phyloP scores from a whole-genome alignment of 495 filamentous ascomycete species.

The Lophiostoma macrostomum region DNA sequence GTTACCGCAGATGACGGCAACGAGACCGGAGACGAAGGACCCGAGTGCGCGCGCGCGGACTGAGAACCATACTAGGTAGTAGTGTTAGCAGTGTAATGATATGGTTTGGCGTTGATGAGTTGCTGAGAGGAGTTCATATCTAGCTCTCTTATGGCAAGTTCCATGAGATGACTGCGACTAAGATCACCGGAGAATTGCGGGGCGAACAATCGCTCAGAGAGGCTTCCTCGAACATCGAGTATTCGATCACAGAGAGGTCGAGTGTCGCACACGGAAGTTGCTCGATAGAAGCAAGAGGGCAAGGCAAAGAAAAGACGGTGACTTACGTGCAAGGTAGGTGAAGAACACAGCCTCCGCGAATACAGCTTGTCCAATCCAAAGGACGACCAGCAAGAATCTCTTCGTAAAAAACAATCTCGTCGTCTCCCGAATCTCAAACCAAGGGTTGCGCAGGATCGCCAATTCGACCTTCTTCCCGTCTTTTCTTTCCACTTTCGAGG shows the following conservation, averaged over 20 bases:
- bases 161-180: too few relatives aligned
- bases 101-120: too few relatives aligned
- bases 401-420: conserved; percentile 50
- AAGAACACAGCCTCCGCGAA: conserved; percentile 63
- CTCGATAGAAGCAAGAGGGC: too few relatives aligned
- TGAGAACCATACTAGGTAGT: conserved; percentile 57
- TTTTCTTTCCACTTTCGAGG: conserved; percentile 53
- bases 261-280: too few relatives aligned
- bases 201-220: too few relatives aligned
- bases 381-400: conserved; percentile 56
- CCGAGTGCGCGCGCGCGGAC: conserved; percentile 61
- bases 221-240: too few relatives aligned
- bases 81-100: too few relatives aligned
- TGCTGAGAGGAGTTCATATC: conserved; percentile 5
- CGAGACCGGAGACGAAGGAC: conserved; percentile 59
- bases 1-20: conserved; percentile 57
- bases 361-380: conserved; percentile 59
- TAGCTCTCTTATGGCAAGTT: neutral
- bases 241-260: too few relatives aligned
- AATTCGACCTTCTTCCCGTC: conserved; percentile 55
- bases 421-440: conserved; percentile 53
- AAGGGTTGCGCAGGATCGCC: conserved; percentile 46
- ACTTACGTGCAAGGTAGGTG: conserved; percentile 50
- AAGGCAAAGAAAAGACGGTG: too few relatives aligned
- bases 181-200: too few relatives aligned